Conservation (phyloP, 2,329 filamentous ascomycete species). For the Pseudocercospora cruenta region DNA sequence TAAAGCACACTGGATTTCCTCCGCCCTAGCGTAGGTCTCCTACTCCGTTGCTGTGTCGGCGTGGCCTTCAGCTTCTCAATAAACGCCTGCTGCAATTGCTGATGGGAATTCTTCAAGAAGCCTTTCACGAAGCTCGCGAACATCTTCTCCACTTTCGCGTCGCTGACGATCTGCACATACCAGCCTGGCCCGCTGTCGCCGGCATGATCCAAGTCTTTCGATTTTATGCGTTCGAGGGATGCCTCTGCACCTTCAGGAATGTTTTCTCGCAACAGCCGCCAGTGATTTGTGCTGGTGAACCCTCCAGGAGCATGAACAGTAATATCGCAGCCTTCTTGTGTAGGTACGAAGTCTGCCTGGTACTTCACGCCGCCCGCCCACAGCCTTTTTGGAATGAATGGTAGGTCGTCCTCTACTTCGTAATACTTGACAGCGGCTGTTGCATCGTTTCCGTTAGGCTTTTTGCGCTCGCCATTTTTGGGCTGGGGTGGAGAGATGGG, state of each 20-base stretch:
- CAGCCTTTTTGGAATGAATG: slow-evolving; percentile 40
- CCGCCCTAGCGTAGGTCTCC: slow-evolving; percentile 30
- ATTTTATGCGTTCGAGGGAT: slow-evolving; percentile 19
- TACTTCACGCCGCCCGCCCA: slow-evolving; percentile 41
- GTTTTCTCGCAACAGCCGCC: slow-evolving; percentile 35
- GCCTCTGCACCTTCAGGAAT: slow-evolving; percentile 23
- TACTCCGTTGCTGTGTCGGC: slow-evolving; percentile 15
- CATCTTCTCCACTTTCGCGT: slow-evolving; percentile 37
- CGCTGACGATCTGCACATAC: slow-evolving; percentile 40
- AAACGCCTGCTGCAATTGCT: slow-evolving; percentile 36
- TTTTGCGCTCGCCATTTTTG: slow-evolving; percentile 24
- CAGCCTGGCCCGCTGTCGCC: slow-evolving; percentile 29
- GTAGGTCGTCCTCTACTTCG: slow-evolving; percentile 42
- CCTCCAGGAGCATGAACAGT: slow-evolving; percentile 40
- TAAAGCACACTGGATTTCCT: slow-evolving; percentile 22
- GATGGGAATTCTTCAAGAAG: slow-evolving; percentile 39
- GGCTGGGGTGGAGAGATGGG: slow-evolving; percentile 26
- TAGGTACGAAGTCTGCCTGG: slow-evolving; percentile 35
- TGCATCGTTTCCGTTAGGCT: slow-evolving; percentile 16
- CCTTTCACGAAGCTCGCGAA: slow-evolving; percentile 41
- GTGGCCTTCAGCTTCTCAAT: slow-evolving; percentile 34
- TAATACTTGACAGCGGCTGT: slow-evolving; percentile 28
- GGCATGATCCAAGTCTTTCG: slow-evolving; percentile 32
- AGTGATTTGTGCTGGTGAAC: slow-evolving; percentile 40
- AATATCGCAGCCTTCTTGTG: slow-evolving; percentile 40